Evolutionary conservation across 306 rosid species (phyloP).

Genomic region (Cicer bijugum): DNA sequence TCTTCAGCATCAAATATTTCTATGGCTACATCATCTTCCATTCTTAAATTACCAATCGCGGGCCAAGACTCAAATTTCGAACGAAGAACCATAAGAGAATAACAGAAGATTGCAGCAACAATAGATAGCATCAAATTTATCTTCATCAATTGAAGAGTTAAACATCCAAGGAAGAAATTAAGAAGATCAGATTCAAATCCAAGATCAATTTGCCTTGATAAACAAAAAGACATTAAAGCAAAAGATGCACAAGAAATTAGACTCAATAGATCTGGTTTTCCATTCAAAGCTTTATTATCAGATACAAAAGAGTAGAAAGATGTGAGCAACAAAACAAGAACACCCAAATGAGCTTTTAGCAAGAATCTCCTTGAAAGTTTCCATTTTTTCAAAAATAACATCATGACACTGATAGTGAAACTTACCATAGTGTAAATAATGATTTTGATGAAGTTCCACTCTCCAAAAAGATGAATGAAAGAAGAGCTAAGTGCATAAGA

Average conservation of each 20-base stretch:
- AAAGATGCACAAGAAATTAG: constrained; percentile 23
- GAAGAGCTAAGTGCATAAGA: constrained; percentile 42
- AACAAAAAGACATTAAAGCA: constrained; percentile 43
- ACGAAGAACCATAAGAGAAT: constrained; percentile 33
- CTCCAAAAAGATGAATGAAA: constrained; percentile 44
- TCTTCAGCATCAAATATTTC: constrained; percentile 27
- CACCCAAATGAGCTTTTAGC: constrained; percentile 34
- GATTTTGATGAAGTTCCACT: constrained; percentile 43
- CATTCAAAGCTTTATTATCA: constrained; percentile 27
- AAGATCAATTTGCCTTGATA: constrained; percentile 38
- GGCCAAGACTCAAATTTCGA: neutral
- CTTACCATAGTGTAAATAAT: constrained; percentile 21
- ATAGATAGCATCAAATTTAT: constrained; percentile 38
- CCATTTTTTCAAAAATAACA: constrained; percentile 35
- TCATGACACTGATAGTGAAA: constrained; percentile 21
- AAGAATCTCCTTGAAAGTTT: constrained; percentile 31
- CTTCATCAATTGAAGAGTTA: constrained; percentile 42
- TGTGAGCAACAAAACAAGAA: constrained; percentile 38
- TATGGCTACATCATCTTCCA: constrained; percentile 29
- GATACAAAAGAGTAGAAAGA: constrained; percentile 41
- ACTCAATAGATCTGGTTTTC: constrained; percentile 39
- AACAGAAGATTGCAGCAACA: constrained; percentile 28
- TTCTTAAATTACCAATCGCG: neutral
- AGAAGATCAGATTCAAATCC: constrained; percentile 44
- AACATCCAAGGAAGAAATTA: constrained; percentile 44